phyloP scores from a whole-genome alignment of 2,329 filamentous ascomycete species.

The Aspergillus arachidicola region DNA sequence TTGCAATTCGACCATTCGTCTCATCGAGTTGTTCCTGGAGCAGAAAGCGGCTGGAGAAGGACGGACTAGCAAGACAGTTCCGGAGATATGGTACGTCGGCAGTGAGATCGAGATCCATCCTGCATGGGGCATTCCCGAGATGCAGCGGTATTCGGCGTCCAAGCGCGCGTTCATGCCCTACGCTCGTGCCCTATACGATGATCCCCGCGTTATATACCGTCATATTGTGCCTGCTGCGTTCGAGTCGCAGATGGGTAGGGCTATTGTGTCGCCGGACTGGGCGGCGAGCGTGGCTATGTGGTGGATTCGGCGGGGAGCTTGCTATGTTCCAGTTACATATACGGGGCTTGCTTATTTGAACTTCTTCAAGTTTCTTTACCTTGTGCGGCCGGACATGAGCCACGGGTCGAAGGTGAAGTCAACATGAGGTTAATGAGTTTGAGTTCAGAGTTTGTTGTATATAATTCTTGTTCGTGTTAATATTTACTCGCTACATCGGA shows the following conservation, averaged over 20 bases:
- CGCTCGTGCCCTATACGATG: constrained; percentile 20
- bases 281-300: constrained; percentile 17
- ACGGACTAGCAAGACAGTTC: constrained; percentile 8
- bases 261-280: constrained; percentile 16
- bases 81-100: constrained; percentile 22
- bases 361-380: constrained; percentile 18
- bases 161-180: constrained; percentile 19
- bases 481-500: no score
- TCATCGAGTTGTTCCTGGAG: constrained; percentile 16
- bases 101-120: constrained; percentile 19
- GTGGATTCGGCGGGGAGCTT: constrained; percentile 23
- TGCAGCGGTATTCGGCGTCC: constrained; percentile 13
- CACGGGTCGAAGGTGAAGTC: background rate
- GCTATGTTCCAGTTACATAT: constrained; percentile 22
- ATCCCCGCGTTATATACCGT: constrained; percentile 17
- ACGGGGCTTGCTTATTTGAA: constrained; percentile 19
- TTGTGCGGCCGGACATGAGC: constrained; percentile 2
- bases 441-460: background rate
- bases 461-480: background rate
- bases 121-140: constrained; percentile 5
- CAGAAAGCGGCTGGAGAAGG: background rate
- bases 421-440: background rate
- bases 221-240: constrained; percentile 20
- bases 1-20: constrained; percentile 12
- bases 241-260: constrained; percentile 9